Conservation (phyloP, 1,284 basidiomycete species). For the Moesziomyces parantarcticus region DNA sequence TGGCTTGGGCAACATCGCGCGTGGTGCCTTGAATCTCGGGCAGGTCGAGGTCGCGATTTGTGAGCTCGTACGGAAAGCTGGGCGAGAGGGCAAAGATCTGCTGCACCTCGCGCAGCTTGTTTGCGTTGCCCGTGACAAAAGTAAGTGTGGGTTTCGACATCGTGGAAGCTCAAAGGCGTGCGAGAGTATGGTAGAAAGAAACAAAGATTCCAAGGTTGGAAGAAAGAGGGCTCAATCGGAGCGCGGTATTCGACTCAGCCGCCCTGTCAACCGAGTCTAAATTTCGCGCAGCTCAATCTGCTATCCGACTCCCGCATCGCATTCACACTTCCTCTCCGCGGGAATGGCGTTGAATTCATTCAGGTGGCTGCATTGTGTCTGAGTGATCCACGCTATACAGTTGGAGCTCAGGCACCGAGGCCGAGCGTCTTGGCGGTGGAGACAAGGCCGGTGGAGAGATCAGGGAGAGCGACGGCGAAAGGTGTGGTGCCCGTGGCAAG, state of each 20-base stretch:
- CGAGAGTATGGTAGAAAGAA: neutral
- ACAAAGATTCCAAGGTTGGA: neutral
- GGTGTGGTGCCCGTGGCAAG: conserved; percentile 45
- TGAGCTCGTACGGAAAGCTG: conserved; percentile 33
- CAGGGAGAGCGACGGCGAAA: conserved; percentile 44
- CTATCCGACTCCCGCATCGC: too few species aligned
- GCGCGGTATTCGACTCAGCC: conserved; percentile 34
- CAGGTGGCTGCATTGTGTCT: neutral
- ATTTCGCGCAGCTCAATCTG: neutral
- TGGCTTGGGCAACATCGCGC: conserved; percentile 86
- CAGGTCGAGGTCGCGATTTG: conserved; percentile 71
- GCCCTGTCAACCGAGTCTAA: conserved; percentile 4
- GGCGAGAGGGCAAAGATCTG: conserved; percentile 71
- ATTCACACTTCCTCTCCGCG: too few species aligned
- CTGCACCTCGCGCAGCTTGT: conserved; percentile 90
- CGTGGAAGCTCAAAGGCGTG: neutral
- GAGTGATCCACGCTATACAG: conserved; percentile 1
- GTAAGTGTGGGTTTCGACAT: conserved; percentile 53
- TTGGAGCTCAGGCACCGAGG: conserved; percentile 5
- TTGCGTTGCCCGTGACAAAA: conserved; percentile 93
- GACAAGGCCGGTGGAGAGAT: conserved; percentile 22
- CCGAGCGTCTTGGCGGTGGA: conserved; percentile 12
- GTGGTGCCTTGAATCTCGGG: conserved; percentile 95
- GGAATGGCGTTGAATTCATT: neutral
- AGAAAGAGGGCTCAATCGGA: neutral